Percentiles rank a stretch among this genome's conserved stretches.
Conservation (phyloP, 2,329 filamentous ascomycete genomes). For the Lasiodiplodia sp. region DNA sequence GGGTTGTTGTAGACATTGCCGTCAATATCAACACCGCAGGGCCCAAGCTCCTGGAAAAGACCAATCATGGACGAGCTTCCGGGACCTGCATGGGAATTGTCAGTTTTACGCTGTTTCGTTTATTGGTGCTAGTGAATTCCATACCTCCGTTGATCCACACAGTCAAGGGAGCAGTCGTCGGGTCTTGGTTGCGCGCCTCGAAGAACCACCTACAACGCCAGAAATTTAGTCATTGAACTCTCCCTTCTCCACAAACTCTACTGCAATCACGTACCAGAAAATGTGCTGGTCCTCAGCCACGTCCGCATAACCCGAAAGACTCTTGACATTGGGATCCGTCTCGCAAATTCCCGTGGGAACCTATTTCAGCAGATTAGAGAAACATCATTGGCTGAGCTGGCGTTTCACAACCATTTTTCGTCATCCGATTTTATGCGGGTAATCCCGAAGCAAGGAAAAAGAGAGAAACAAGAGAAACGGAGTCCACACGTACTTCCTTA, state of each 20-base stretch:
- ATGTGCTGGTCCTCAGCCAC: conserved; percentile 60
- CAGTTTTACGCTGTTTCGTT: neutral
- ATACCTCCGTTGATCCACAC: conserved; percentile 61
- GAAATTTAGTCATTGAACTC: neutral
- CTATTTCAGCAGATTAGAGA: neutral
- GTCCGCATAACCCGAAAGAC: conserved; percentile 64
- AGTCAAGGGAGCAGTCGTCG: conserved; percentile 61
- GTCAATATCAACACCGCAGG: conserved; percentile 59
- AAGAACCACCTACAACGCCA: conserved; percentile 55
- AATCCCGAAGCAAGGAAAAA: too few species aligned
- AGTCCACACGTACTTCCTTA: conserved; percentile 56
- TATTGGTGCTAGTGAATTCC: neutral
- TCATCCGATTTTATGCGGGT: neutral
- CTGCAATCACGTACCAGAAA: conserved; percentile 54
- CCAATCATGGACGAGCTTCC: conserved; percentile 66
- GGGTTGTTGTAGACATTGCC: conserved; percentile 64
- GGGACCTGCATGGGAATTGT: conserved; percentile 52
- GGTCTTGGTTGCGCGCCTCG: conserved; percentile 60
- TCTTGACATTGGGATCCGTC: conserved; percentile 63
- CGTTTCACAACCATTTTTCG: neutral
- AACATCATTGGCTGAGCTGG: too few species aligned
- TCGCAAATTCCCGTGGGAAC: conserved; percentile 62
- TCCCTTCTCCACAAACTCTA: too few species aligned
- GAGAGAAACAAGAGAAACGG: neutral
- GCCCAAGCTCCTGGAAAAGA: conserved; percentile 60